These are phyloP conservation scores for Deakozyma indianensis DNA, from an alignment of 805 yeast species.

Conservation along the genomic window DNA sequence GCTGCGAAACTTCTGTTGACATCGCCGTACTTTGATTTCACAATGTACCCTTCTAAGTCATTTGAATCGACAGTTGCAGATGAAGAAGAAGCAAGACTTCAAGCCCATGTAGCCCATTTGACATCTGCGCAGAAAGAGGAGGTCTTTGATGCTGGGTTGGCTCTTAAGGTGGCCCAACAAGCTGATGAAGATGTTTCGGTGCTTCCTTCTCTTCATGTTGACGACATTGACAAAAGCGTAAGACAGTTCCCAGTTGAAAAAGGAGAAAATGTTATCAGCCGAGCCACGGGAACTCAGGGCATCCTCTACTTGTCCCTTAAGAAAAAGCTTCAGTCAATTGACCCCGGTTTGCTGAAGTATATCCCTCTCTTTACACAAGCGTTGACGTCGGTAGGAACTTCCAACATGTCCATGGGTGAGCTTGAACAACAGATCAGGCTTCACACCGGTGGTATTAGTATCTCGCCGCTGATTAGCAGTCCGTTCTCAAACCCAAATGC, in stretches of 20 bases:
- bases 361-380: constrained; percentile 69
- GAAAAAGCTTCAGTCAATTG: constrained; percentile 44
- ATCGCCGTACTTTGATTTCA: constrained; percentile 51
- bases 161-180: constrained; percentile 48
- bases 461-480: constrained; percentile 40
- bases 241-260: constrained; percentile 21
- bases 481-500: constrained; percentile 29
- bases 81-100: constrained; percentile 45
- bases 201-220: constrained; percentile 61
- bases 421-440: constrained; percentile 75
- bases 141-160: constrained; percentile 45
- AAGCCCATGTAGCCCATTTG: constrained; percentile 28
- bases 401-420: constrained; percentile 50
- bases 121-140: constrained; percentile 40
- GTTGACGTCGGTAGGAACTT: constrained; percentile 79
- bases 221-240: constrained; percentile 55
- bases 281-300: constrained; percentile 34
- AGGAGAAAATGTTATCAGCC: constrained; percentile 11
- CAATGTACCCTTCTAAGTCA: constrained; percentile 55
- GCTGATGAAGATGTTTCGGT: constrained; percentile 59
- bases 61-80: constrained; percentile 35
- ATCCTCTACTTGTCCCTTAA: constrained; percentile 61
- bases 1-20: constrained; percentile 39
- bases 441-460: constrained; percentile 70
- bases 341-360: constrained; percentile 48